Conservation (phyloP, 1,284 basidiomycete genomes). For the Wallemia ichthyophaga region DNA sequence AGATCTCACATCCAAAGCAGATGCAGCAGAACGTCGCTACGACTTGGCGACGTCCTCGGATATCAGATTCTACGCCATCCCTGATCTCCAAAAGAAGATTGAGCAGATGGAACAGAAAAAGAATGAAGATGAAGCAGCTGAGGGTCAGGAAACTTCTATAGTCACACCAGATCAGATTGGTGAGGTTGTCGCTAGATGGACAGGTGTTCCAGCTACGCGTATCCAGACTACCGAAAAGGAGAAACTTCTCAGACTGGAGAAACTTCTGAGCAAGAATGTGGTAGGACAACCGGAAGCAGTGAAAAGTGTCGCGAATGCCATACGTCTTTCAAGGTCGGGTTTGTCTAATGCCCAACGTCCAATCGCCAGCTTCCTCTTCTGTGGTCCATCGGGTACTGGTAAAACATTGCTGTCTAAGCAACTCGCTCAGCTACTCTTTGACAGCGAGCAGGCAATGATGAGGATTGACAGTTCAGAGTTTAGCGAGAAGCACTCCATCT, state of each 20-base stretch:
- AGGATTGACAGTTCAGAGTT: constrained; percentile 25
- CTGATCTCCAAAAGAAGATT: constrained; percentile 55
- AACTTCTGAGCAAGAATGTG: constrained; percentile 16
- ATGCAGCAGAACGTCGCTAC: constrained; percentile 67
- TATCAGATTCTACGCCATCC: constrained; percentile 70
- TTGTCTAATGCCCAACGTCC: constrained; percentile 23
- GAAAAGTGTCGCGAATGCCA: constrained; percentile 25
- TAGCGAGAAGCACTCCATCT: constrained; percentile 23
- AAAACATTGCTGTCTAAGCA: constrained; percentile 24
- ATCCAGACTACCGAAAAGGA: constrained; percentile 12
- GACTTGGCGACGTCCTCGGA: constrained; percentile 68
- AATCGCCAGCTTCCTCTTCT: constrained; percentile 24
- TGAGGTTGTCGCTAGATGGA: constrained; percentile 24
- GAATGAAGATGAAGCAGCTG: constrained; percentile 15
- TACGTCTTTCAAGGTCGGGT: constrained; percentile 26
- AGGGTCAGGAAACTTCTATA: constrained; percentile 11
- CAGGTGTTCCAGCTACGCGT: constrained; percentile 16
- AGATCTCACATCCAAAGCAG: constrained; percentile 67
- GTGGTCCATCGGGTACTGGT: constrained; percentile 21
- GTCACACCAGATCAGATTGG: constrained; percentile 18
- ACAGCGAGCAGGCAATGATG: constrained; percentile 23
- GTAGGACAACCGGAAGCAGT: constrained; percentile 27
- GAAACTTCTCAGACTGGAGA: constrained; percentile 22
- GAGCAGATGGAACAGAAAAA: constrained; percentile 22
- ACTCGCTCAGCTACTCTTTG: constrained; percentile 8